These are phyloP conservation scores for Chrysanthemum lavandulifolium DNA, from an alignment of 129 eudicot species.

Conservation along the genomic window DNA sequence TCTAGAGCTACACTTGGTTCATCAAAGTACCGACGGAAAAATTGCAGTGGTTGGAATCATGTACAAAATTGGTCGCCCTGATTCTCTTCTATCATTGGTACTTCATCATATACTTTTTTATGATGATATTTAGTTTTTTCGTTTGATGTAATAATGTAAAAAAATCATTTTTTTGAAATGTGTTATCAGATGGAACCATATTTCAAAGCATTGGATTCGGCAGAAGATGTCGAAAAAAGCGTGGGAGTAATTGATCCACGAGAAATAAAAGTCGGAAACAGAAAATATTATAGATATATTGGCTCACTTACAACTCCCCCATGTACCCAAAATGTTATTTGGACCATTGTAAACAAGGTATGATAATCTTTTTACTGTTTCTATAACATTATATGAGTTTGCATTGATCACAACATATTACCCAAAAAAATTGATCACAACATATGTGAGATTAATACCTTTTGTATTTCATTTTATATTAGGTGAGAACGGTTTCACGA, in stretches of 20 bases:
- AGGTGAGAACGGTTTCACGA: no score
- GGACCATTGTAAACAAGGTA: no score
- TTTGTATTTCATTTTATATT: no score
- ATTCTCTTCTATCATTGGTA: constrained; percentile 50
- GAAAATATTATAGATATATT: no score
- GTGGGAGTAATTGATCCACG: constrained; percentile 25
- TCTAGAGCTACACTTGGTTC: constrained; percentile 58
- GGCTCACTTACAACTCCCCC: no score
- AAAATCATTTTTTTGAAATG: background rate
- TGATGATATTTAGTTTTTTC: background rate
- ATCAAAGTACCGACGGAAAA: constrained; percentile 29
- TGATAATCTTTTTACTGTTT: no score
- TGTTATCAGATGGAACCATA: constrained; percentile 27
- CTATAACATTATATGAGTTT: no score
- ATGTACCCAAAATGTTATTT: no score
- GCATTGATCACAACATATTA: no score
- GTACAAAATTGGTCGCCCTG: constrained; percentile 47
- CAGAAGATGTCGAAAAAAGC: constrained; percentile 8
- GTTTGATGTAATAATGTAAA: background rate
- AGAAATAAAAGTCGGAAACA: constrained; percentile 1
- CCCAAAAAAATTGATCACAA: no score
- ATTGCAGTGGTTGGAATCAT: constrained; percentile 53
- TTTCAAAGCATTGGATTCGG: constrained; percentile 14
- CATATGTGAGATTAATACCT: no score
- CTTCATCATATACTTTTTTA: no score